A percentile compares a stretch with the other conserved stretches of the same genome.
Evolutionary conservation across 176 grass and related monocot genomes (phyloP).

Genomic region (Musa itinerans): DNA sequence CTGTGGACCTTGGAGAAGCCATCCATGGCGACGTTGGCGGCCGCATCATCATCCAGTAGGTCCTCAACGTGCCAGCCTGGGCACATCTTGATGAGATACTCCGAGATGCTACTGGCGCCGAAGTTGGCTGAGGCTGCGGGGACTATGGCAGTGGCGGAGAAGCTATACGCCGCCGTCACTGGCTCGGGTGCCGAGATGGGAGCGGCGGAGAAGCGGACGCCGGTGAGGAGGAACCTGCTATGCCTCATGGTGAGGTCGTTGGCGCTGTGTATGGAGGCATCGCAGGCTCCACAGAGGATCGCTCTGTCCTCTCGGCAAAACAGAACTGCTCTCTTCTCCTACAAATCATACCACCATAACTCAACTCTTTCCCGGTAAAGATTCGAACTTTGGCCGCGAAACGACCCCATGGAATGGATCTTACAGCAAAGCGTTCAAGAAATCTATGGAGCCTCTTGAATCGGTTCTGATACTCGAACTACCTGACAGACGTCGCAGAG

Average conservation of each 20-base stretch:
- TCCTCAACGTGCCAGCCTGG: slow-evolving; percentile 70
- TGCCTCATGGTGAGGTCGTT: slow-evolving; percentile 84
- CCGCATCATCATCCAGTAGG: slow-evolving; percentile 29
- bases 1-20: slow-evolving; percentile 20
- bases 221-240: slow-evolving; percentile 74
- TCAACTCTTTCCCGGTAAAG: not conserved
- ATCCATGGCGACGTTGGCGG: not conserved
- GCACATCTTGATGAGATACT: not conserved
- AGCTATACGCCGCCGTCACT: not conserved
- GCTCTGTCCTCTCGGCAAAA: slow-evolving; percentile 91
- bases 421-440: not conserved
- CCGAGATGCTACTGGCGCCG: slow-evolving; percentile 39
- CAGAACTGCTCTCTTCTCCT: slow-evolving; percentile 64
- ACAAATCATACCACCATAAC: not conserved
- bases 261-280: slow-evolving; percentile 59
- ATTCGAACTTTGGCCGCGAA: not conserved
- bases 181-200: slow-evolving; percentile 11
- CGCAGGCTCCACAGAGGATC: slow-evolving; percentile 85
- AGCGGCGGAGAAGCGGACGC: slow-evolving; percentile 39
- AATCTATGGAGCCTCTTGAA: not conserved
- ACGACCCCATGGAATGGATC: not conserved
- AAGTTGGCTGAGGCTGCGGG: not conserved
- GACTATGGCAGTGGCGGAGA: not conserved
- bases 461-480: not conserved
- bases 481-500: slow-evolving; percentile 32